Conservation (phyloP, 2,329 filamentous ascomycete genomes). For the Ramichloridium luteum region DNA sequence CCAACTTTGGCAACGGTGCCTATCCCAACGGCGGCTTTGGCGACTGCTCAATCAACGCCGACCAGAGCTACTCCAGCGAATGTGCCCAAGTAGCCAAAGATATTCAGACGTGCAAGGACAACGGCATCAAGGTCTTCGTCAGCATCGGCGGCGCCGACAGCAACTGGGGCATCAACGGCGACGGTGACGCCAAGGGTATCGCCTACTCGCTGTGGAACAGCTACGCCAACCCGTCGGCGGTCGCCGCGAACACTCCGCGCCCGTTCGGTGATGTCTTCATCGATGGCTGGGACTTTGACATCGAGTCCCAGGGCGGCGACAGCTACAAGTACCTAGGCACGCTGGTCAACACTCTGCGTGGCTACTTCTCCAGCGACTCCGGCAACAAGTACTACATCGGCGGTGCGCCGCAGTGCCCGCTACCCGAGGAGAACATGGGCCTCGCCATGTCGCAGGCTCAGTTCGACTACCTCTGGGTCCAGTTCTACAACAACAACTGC, state of each 20-base stretch:
- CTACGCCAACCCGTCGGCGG: conserved; percentile 28
- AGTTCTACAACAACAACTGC: conserved; percentile 32
- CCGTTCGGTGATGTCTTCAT: conserved; percentile 39
- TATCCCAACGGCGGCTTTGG: conserved; percentile 6
- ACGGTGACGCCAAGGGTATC: conserved; percentile 30
- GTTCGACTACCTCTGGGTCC: conserved; percentile 35
- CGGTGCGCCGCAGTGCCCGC: conserved; percentile 36
- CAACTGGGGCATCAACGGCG: conserved; percentile 31
- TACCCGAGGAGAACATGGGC: conserved; percentile 35
- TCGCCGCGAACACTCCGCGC: conserved; percentile 22
- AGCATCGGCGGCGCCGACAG: conserved; percentile 27
- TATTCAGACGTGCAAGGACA: conserved; percentile 30
- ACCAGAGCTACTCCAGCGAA: conserved; percentile 6
- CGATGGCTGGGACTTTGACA: conserved; percentile 43
- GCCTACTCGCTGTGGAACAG: conserved; percentile 35
- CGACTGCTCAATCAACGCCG: conserved; percentile 6
- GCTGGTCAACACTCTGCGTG: conserved; percentile 18
- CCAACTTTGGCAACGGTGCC: conserved; percentile 7
- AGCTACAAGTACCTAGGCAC: conserved; percentile 28
- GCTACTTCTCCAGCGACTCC: conserved; percentile 27
- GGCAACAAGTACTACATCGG: conserved; percentile 36
- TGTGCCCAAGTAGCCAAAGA: conserved; percentile 28
- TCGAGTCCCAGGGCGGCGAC: conserved; percentile 26
- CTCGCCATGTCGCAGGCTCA: conserved; percentile 25
- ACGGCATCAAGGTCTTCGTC: conserved; percentile 32